These are phyloP conservation scores for Botrytis aclada DNA, from an alignment of 2,329 filamentous ascomycete genomes.

Conservation along the genomic window DNA sequence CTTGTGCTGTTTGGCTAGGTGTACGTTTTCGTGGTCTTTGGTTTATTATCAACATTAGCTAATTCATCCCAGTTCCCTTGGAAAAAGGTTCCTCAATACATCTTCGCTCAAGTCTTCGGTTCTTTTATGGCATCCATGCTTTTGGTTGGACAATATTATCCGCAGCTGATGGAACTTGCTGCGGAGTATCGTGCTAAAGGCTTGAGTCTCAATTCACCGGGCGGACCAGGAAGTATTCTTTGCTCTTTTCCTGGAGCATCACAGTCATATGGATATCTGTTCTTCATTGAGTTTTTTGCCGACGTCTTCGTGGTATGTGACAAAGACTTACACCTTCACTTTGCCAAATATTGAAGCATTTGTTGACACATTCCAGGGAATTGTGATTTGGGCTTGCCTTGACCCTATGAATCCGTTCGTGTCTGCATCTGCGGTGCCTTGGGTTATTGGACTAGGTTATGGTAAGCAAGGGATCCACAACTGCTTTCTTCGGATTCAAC, in stretches of 20 bases:
- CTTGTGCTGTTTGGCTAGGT: constrained; percentile 51
- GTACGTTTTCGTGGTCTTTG: constrained; percentile 16
- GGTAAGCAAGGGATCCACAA: constrained; percentile 1
- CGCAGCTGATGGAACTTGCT: constrained; percentile 46
- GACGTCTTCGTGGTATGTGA: constrained; percentile 47
- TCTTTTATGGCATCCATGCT: constrained; percentile 54
- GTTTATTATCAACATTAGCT: not conserved
- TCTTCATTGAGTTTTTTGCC: constrained; percentile 59
- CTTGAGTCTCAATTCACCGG: constrained; percentile 43
- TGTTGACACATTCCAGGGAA: constrained; percentile 31
- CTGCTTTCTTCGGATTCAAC: not conserved
- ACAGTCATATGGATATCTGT: constrained; percentile 53
- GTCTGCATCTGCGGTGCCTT: constrained; percentile 45
- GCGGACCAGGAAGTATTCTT: constrained; percentile 53
- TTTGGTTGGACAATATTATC: constrained; percentile 55
- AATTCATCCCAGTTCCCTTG: constrained; percentile 46
- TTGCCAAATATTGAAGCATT: not conserved
- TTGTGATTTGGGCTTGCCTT: constrained; percentile 56
- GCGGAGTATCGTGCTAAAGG: constrained; percentile 36
- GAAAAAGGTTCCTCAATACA: constrained; percentile 56
- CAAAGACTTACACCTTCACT: too few relatives aligned
- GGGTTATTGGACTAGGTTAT: constrained; percentile 53
- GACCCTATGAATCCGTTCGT: constrained; percentile 59
- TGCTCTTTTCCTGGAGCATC: constrained; percentile 50
- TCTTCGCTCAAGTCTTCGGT: constrained; percentile 54